Percentiles rank a stretch among this genome's conserved stretches.
Conservation (phyloP, 1,284 basidiomycete species). For the Sporisorium iseilematis-ciliati region DNA sequence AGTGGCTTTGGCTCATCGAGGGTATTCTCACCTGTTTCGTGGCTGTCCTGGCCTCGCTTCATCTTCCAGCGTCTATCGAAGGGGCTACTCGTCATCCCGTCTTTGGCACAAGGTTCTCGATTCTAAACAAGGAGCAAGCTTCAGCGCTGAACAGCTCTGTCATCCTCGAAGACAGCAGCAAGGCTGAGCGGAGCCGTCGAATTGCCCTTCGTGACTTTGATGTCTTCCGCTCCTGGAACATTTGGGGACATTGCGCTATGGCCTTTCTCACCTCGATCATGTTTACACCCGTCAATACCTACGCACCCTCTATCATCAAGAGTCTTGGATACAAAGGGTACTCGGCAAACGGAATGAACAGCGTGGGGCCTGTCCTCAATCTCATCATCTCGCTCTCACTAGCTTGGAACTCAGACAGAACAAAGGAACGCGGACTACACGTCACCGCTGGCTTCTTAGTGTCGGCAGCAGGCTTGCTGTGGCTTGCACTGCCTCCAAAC, state of each 20-base stretch:
- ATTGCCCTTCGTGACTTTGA: neutral
- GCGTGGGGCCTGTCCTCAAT: neutral
- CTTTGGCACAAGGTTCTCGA: neutral
- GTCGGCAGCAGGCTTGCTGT: neutral
- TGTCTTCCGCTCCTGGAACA: constrained; percentile 4
- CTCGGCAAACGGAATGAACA: constrained; percentile 3
- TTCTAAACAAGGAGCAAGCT: neutral
- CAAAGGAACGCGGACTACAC: constrained; percentile 1
- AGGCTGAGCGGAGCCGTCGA: neutral
- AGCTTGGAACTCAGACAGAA: constrained; percentile 3
- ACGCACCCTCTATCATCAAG: constrained; percentile 5
- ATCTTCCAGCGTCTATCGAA: neutral
- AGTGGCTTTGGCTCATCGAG: constrained; percentile 7
- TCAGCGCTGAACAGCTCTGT: neutral
- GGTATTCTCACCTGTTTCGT: constrained; percentile 1
- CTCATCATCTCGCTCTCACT: neutral
- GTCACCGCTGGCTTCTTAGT: neutral
- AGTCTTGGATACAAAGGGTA: constrained; percentile 7
- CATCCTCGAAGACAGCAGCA: neutral
- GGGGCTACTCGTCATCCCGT: neutral
- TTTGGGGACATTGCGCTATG: constrained; percentile 2
- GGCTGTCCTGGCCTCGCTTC: neutral
- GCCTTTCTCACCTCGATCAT: constrained; percentile 3
- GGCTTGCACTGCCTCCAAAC: neutral
- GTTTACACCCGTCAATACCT: constrained; percentile 4